Conservation (phyloP, 208 protist species). For the Wallacemonas sp. region DNA sequence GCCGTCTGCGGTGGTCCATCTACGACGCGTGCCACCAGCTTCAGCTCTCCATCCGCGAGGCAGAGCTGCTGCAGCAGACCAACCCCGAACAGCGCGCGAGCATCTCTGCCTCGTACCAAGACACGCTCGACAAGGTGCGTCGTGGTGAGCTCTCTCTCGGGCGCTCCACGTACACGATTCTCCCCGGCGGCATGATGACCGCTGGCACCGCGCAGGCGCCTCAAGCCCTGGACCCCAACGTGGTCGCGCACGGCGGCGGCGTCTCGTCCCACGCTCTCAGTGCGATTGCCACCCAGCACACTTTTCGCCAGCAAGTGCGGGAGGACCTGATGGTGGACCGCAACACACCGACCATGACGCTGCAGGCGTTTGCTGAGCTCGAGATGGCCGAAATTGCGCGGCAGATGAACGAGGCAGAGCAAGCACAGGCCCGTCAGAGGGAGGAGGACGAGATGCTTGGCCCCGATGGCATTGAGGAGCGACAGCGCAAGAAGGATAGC, state of each 20-base stretch:
- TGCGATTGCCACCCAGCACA: constrained; percentile 39
- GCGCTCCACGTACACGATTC: constrained; percentile 86
- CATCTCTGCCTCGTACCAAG: constrained; percentile 68
- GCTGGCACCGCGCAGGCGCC: constrained; percentile 56
- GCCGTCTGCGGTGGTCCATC: constrained; percentile 70
- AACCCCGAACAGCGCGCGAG: constrained; percentile 52
- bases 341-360: constrained; percentile 83
- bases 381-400: constrained; percentile 83
- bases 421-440: constrained; percentile 36
- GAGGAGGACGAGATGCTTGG: constrained; percentile 84
- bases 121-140: constrained; percentile 68
- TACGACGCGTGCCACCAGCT: constrained; percentile 83
- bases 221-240: constrained; percentile 23
- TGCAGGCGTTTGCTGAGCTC: constrained; percentile 82
- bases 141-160: constrained; percentile 67
- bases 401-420: constrained; percentile 56
- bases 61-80: constrained; percentile 73
- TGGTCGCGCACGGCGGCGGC: constrained; percentile 17
- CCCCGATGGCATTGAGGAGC: constrained; percentile 83
- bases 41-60: constrained; percentile 69
- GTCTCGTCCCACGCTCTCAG: constrained; percentile 22
- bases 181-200: constrained; percentile 75
- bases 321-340: constrained; percentile 78
- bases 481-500: constrained; percentile 77
- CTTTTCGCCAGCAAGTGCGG: constrained; percentile 69